These are phyloP conservation scores for Purshia tridentata DNA, from an alignment of 306 rosid genomes.

Conservation along the genomic window DNA sequence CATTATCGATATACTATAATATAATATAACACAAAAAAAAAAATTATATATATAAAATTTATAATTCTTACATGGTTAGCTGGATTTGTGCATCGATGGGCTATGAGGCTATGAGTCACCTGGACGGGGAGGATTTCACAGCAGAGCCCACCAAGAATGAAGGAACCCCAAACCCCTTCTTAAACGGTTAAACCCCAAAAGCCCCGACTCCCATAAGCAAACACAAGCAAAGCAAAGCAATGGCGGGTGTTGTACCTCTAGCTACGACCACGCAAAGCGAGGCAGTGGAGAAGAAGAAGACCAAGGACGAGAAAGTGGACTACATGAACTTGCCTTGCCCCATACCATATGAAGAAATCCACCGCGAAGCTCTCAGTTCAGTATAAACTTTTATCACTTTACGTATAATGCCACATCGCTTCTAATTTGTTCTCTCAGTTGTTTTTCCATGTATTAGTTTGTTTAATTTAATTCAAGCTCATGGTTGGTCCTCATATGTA, in stretches of 20 bases:
- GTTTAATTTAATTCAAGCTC: too few species aligned
- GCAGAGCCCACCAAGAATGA: not conserved
- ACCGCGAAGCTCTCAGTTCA: conserved; percentile 89
- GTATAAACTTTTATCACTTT: not conserved
- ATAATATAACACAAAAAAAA: too few species aligned
- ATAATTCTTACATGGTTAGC: too few species aligned
- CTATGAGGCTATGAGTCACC: not conserved
- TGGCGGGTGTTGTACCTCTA: conserved; percentile 32
- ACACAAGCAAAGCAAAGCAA: conserved; percentile 11
- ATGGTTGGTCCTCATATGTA: too few species aligned
- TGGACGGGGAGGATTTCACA: not conserved
- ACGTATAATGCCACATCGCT: too few species aligned
- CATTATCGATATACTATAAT: too few species aligned
- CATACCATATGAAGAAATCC: conserved; percentile 88
- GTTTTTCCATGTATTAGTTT: too few species aligned
- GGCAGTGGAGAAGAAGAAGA: conserved; percentile 17
- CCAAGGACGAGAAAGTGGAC: conserved; percentile 53
- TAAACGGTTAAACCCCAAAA: not conserved
- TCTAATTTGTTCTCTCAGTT: too few species aligned
- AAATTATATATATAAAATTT: too few species aligned
- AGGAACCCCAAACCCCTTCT: not conserved
- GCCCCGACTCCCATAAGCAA: not conserved
- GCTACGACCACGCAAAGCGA: not conserved
- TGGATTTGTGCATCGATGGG: too few species aligned
- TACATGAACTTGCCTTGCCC: conserved; percentile 80